These are phyloP conservation scores for Panus rudis DNA, from an alignment of 768 basidiomycete species.

Conservation along the genomic window DNA sequence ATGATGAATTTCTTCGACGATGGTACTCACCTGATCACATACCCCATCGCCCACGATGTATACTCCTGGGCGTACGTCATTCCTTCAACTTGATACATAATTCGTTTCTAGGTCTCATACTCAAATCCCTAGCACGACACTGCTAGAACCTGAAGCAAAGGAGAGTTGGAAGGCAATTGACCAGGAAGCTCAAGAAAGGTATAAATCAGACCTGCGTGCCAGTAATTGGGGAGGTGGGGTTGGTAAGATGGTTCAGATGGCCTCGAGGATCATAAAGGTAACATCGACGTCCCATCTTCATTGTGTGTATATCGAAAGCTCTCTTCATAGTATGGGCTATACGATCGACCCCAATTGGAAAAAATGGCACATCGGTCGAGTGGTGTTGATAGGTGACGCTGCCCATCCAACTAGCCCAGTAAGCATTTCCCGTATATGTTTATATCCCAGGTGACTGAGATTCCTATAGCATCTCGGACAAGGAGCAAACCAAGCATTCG, in stretches of 20 bases:
- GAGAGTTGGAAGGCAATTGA: slow-evolving; percentile 38
- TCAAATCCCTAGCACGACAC: slow-evolving; percentile 22
- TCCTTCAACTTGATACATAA: too few relatives aligned
- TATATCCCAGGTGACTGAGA: too few relatives aligned
- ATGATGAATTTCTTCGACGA: slow-evolving; percentile 32
- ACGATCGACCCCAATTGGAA: slow-evolving; percentile 35
- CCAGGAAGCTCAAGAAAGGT: slow-evolving; percentile 16
- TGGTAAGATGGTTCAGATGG: slow-evolving; percentile 19
- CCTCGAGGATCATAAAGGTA: slow-evolving; percentile 24
- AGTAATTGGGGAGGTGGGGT: slow-evolving; percentile 19
- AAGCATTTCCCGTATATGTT: slow-evolving; percentile 10
- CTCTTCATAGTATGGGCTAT: slow-evolving; percentile 30
- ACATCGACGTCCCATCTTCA: background rate
- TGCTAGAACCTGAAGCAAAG: slow-evolving; percentile 30
- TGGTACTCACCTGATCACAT: slow-evolving; percentile 31
- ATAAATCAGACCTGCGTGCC: slow-evolving; percentile 17
- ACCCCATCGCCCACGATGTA: slow-evolving; percentile 25
- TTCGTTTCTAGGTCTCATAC: background rate
- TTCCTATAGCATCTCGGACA: slow-evolving; percentile 38
- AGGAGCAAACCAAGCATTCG: slow-evolving; percentile 40
- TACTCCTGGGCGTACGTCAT: slow-evolving; percentile 32
- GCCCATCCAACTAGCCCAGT: slow-evolving; percentile 42
- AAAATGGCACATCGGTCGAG: slow-evolving; percentile 35
- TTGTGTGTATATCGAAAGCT: background rate
- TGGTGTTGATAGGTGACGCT: slow-evolving; percentile 38